Base-by-base conservation (phyloP, 306 rosid species). In the Trifolium subterraneum region DNA sequence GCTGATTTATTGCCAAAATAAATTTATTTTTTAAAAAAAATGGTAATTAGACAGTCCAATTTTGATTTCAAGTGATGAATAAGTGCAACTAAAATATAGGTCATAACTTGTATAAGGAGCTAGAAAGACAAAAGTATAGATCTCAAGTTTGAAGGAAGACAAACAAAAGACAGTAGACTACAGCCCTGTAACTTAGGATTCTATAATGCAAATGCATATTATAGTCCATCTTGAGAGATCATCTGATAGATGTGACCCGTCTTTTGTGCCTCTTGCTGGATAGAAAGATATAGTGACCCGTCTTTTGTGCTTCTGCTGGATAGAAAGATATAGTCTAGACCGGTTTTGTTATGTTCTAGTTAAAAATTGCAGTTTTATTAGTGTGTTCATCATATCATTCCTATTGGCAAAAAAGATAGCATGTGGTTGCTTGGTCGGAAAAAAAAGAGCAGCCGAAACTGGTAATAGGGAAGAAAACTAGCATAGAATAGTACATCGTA, bases 91-190 rank as follows among this genome's bases (percentile, higher is more conserved):
- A 48, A n/a, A 48, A 6, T 2, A n/a, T n/a, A 48, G 2, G 11
- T 2, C 22, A 7, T 48, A 50, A n/a, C 16, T 8, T 50, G 16
- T 6, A 16, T 2, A 9, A 8, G 10, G 11, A 16, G 56, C 56
- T 16, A n/a, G 23, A 50, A 44, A 8, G 6, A 47, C 5, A 50
- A 8, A 12, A 18, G n/a, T 29, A 16, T 39, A 51, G 50, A 44
- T 63, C 60, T 64, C 10, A 36, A 36, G 41, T 63, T 63, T 18
- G 19, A 78, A 51, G 59, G 56, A 52, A 27, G 60, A 52, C 66
- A 19, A 54, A 39, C 47, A 64, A 48, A 52, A 42, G 20, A 47
- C 38, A 41, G 23, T 50, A 16, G 12, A 50, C 11, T 50, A 16
- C 25, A 16, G 58, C 58, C 7, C 8, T 51, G 25, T 51, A 51